Evolutionary conservation across 148 eudicot species (phyloP).

Genomic region (Rhododendron simsii): DNA sequence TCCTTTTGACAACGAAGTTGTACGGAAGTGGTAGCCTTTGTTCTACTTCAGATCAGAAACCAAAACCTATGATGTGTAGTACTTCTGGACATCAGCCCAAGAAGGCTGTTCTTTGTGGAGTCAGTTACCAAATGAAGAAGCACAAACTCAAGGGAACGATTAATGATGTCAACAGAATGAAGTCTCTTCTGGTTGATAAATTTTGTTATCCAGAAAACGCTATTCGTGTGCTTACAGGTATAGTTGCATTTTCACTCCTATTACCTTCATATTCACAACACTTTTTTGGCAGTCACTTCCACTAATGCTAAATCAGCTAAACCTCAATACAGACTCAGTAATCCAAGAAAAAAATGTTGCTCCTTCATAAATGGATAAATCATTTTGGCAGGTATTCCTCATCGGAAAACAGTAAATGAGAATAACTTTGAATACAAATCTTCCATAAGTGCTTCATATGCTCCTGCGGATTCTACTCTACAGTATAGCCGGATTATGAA

Average conservation of each 20-base stretch:
- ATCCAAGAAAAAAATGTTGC: not conserved
- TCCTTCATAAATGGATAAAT: not conserved
- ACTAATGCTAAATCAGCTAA: not conserved
- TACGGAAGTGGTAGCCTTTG: not conserved
- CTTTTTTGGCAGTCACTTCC: not conserved
- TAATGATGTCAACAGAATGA: slow-evolving; percentile 45
- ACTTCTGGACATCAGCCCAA: slow-evolving; percentile 19
- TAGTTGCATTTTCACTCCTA: not conserved
- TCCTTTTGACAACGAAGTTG: not conserved
- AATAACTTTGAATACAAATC: not conserved
- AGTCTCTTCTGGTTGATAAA: slow-evolving; percentile 30
- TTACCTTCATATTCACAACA: not conserved
- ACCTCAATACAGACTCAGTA: not conserved
- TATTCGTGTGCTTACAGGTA: slow-evolving; percentile 64
- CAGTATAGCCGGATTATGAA: not conserved
- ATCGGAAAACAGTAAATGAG: not conserved
- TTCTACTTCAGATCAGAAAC: not conserved
- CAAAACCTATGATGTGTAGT: not conserved
- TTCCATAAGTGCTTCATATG: too few relatives aligned
- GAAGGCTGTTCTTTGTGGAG: slow-evolving; percentile 72
- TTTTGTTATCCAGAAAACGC: slow-evolving; percentile 36
- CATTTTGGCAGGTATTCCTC: not conserved
- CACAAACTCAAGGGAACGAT: slow-evolving; percentile 54
- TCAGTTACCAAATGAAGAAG: slow-evolving; percentile 47
- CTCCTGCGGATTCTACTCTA: not conserved